Evolutionary conservation across 805 yeast species (phyloP).

Genomic region (Saccharomycopsis selenospora): DNA sequence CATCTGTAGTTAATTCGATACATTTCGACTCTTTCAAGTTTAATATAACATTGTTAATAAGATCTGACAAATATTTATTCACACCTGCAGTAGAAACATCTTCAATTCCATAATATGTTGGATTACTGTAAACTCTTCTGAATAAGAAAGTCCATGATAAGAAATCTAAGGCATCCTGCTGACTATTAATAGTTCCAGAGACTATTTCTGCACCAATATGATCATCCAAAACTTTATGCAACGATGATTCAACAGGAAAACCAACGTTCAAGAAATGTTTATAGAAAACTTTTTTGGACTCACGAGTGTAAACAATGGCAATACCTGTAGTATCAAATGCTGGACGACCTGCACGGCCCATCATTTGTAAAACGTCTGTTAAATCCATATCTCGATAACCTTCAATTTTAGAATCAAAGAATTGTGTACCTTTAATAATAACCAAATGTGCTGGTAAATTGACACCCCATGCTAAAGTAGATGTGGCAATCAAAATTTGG

Average conservation of each 20-base stretch:
- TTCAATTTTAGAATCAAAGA: slow-evolving; percentile 90
- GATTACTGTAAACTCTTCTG: slow-evolving; percentile 91
- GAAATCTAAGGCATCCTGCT: slow-evolving; percentile 95
- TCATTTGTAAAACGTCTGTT: slow-evolving; percentile 93
- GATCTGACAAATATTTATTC: slow-evolving; percentile 47
- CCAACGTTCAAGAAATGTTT: slow-evolving; percentile 87
- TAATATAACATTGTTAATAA: slow-evolving; percentile 63
- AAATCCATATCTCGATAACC: slow-evolving; percentile 92
- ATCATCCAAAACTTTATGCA: slow-evolving; percentile 74
- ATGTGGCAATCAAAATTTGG: slow-evolving; percentile 91
- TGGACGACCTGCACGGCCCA: slow-evolving; percentile 99
- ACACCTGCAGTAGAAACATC: slow-evolving; percentile 52
- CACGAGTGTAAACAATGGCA: slow-evolving; percentile 81
- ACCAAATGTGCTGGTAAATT: slow-evolving; percentile 98
- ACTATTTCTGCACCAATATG: slow-evolving; percentile 95
- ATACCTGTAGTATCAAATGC: slow-evolving; percentile 90
- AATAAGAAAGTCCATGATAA: slow-evolving; percentile 90
- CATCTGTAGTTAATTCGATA: slow-evolving; percentile 37
- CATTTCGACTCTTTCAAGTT: slow-evolving; percentile 70
- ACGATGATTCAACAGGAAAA: slow-evolving; percentile 88
- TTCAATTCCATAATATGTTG: slow-evolving; percentile 84
- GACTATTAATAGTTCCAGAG: slow-evolving; percentile 85
- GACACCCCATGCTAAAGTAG: slow-evolving; percentile 99
- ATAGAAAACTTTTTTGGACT: slow-evolving; percentile 77
- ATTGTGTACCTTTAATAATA: slow-evolving; percentile 95